These are phyloP conservation scores for Chaetomium globosum DNA, from an alignment of 2,329 filamentous ascomycete species.

Conservation along the genomic window DNA sequence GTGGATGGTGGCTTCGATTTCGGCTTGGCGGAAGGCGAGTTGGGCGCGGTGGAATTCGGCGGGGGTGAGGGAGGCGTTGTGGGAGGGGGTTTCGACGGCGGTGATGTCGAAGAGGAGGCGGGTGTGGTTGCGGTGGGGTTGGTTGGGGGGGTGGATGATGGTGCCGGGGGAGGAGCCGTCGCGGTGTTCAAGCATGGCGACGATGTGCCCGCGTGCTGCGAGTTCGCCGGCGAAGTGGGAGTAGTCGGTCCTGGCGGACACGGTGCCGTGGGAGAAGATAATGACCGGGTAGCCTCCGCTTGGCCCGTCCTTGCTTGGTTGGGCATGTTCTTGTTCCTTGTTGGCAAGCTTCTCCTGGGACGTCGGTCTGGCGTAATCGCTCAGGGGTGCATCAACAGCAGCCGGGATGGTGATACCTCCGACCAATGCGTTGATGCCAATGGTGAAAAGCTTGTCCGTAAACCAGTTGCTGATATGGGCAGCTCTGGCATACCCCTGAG, in stretches of 20 bases:
- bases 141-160: constrained; percentile 42
- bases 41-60: constrained; percentile 50
- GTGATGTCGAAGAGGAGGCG: constrained; percentile 44
- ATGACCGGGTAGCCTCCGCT: constrained; percentile 47
- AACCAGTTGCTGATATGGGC: constrained; percentile 50
- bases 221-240: constrained; percentile 55
- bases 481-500: constrained; percentile 52
- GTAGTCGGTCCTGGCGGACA: constrained; percentile 55
- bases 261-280: constrained; percentile 57
- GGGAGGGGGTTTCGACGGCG: constrained; percentile 44
- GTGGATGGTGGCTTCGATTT: constrained; percentile 51
- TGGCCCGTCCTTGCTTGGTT: constrained; percentile 22
- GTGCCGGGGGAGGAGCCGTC: constrained; percentile 55
- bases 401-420: constrained; percentile 53
- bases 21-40: constrained; percentile 54
- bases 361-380: constrained; percentile 35
- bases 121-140: constrained; percentile 38
- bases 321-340: constrained; percentile 35
- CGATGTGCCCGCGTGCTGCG: constrained; percentile 53
- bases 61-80: constrained; percentile 32
- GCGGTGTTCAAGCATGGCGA: constrained; percentile 56
- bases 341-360: constrained; percentile 30
- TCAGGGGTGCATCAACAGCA: constrained; percentile 50
- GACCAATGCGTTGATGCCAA: constrained; percentile 47
- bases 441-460: constrained; percentile 48